Conservation (phyloP, 2,329 filamentous ascomycete species). For the Penicillium sp. region DNA sequence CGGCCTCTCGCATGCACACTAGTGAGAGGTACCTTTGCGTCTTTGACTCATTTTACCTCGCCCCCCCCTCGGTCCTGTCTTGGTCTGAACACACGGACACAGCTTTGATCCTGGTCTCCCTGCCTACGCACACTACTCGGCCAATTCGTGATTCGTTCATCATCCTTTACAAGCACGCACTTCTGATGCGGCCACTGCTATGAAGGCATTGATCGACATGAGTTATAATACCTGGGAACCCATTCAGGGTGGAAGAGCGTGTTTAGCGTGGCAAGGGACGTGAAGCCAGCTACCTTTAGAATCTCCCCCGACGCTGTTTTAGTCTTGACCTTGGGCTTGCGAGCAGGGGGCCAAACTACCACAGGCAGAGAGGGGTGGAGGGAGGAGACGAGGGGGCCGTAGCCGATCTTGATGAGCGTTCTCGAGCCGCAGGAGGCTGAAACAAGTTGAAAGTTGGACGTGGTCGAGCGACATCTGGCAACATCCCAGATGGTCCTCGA, state of each 20-base stretch:
- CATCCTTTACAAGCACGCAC: neutral
- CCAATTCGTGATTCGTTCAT: neutral
- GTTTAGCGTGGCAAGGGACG: no score
- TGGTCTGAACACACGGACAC: no score
- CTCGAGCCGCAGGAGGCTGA: slow-evolving; percentile 19
- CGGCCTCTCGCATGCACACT: no score
- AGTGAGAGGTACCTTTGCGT: no score
- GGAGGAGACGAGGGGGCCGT: slow-evolving; percentile 4
- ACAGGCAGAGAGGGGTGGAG: slow-evolving; percentile 5
- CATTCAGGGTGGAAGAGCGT: no score
- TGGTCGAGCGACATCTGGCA: neutral
- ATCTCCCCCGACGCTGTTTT: no score
- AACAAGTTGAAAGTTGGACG: slow-evolving; percentile 4
- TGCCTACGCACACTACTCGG: neutral
- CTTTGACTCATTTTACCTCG: no score
- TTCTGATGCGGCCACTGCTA: neutral
- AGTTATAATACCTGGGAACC: no score
- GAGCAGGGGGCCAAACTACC: neutral
- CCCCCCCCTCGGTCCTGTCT: no score
- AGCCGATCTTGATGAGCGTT: neutral
- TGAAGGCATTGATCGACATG: slow-evolving; percentile 1
- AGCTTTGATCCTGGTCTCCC: no score
- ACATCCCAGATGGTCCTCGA: neutral
- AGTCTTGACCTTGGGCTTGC: no score
- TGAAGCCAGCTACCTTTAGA: no score